A percentile compares a stretch with the other conserved stretches of the same genome.
Evolutionary conservation across 179 eudicot genomes (phyloP).

Genomic region (Spergularia azorica): DNA sequence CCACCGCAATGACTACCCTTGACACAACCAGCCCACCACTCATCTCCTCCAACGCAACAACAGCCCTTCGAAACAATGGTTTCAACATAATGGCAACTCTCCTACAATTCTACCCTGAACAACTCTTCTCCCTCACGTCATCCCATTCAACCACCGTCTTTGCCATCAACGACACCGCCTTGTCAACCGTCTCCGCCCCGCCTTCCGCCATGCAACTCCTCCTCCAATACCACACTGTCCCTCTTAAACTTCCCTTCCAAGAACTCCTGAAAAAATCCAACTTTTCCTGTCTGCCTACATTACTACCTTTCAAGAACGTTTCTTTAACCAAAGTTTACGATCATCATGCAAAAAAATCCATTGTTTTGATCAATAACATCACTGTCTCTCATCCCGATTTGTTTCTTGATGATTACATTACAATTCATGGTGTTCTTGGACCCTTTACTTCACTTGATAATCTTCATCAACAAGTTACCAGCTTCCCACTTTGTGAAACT

Average conservation of each 20-base stretch:
- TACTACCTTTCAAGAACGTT: constrained; percentile 33
- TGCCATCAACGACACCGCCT: constrained; percentile 47
- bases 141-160: constrained; percentile 48
- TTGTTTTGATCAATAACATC: constrained; percentile 47
- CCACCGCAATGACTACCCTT: no score
- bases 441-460: constrained; percentile 37
- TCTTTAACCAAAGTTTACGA: constrained; percentile 30
- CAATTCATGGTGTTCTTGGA: constrained; percentile 55
- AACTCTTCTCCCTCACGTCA: constrained; percentile 28
- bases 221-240: constrained; percentile 50
- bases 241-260: constrained; percentile 32
- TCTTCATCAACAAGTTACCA: constrained; percentile 8
- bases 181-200: constrained; percentile 34
- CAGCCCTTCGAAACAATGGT: constrained; percentile 40
- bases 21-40: background rate
- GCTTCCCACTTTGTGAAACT: constrained; percentile 33
- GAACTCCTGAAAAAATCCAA: constrained; percentile 30
- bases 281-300: constrained; percentile 47
- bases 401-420: constrained; percentile 47
- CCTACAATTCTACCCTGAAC: constrained; percentile 50
- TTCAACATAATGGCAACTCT: constrained; percentile 47
- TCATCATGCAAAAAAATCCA: background rate
- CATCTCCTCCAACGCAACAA: constrained; percentile 15
- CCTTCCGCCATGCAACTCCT: constrained; percentile 39
- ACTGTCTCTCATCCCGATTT: constrained; percentile 56